Evolutionary conservation across 2,329 filamentous ascomycete genomes (phyloP), one percentile per base, ranked within the genome.

Genomic region (Gnomoniopsis sp.): DNA sequence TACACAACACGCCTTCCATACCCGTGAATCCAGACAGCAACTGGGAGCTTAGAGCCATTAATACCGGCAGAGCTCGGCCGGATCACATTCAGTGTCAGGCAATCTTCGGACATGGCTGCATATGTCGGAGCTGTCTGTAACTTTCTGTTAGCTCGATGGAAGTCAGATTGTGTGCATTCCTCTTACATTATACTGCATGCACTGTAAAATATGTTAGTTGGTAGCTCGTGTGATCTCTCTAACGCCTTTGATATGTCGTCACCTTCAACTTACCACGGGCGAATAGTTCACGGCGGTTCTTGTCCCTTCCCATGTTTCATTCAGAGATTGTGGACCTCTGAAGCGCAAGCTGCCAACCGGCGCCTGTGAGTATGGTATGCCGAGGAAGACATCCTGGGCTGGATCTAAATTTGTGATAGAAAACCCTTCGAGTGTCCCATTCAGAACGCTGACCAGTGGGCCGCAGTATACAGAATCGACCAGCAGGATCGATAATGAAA

Each of bases 11-110:
- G 12, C 6, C 38, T 43, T 43, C 12, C 19, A 68, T 74, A 33
- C 49, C 49, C 77, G 58, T 85, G 79, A 47, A 86, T 83, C 82
- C 83, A 87, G 0, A 85, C 75, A 12, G 75, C 76, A 11, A 86
- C 79, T 0, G 84, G 84, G 2, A 87, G 72, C 10, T 70, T 75
- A 15, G 17, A 65, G 65, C 66, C 63, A 46, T 73, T 69, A 10
- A 75, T 72, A 14, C 76, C 76, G 12, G 38, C 38, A 43, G 38
- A 43, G 44, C 74, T 66, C 0, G 78, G 78, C 17, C 81, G 74
- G 21, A 84, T 71, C 7, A 85, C 74, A 62, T 83, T 84, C 60
- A 84, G 69, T 49, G 78, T 81, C 8, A 84, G 71, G 61, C 81
- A 84, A 57, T 81, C 75, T 64, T 84, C 81, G 56, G 68, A 51